Conservation (phyloP, 1,284 basidiomycete genomes). For the Ganoderma resinaceum region DNA sequence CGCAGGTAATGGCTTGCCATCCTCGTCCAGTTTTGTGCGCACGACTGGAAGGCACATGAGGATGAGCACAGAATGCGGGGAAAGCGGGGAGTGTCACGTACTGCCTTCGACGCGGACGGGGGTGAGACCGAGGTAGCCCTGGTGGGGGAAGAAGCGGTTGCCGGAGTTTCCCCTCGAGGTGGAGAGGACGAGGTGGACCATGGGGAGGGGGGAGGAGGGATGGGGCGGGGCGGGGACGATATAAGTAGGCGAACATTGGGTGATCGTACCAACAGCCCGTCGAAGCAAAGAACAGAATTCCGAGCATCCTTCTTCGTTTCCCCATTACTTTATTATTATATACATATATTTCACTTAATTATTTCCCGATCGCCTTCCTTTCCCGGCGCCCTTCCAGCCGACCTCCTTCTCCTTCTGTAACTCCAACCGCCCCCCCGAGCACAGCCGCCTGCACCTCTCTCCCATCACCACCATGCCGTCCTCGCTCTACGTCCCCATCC, state of each 20-base stretch:
- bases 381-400: slow-evolving; percentile 11
- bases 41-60: slow-evolving; percentile 54
- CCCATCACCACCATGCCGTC: slow-evolving; percentile 40
- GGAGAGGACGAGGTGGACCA: slow-evolving; percentile 71
- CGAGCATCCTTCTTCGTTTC: slow-evolving; percentile 22
- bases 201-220: slow-evolving; percentile 40
- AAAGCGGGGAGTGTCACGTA: slow-evolving; percentile 44
- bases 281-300: slow-evolving; percentile 27
- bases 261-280: slow-evolving; percentile 30
- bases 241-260: slow-evolving; percentile 37
- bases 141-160: slow-evolving; percentile 75
- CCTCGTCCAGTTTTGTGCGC: slow-evolving; percentile 72
- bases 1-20: slow-evolving; percentile 68
- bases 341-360: slow-evolving; percentile 29
- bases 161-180: slow-evolving; percentile 70
- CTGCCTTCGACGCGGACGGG: slow-evolving; percentile 80
- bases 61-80: slow-evolving; percentile 15
- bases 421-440: background rate
- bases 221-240: slow-evolving; percentile 29
- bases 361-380: slow-evolving; percentile 21
- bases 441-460: slow-evolving; percentile 15
- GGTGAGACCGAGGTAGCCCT: slow-evolving; percentile 81
- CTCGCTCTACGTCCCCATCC: slow-evolving; percentile 52
- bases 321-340: slow-evolving; percentile 15
- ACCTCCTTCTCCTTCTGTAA: slow-evolving; percentile 5